Base-by-base conservation (phyloP, 495 filamentous ascomycete genomes). In the Xylaria palmicola region DNA sequence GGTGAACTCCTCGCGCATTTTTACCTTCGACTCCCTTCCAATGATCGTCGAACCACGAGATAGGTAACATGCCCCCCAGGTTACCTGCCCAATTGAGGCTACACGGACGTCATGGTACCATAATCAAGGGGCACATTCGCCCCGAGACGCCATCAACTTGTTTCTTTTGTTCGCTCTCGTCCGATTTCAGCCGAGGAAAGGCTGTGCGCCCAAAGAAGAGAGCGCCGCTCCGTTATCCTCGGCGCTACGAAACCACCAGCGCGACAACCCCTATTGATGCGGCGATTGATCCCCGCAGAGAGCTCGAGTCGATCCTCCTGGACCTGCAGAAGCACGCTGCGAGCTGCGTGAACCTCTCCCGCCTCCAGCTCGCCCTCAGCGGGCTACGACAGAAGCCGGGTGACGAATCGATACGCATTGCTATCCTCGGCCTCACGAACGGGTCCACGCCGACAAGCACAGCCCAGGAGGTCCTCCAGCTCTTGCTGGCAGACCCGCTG, bases 401-500 rank as follows among this genome's bases (percentile, higher is more conserved):
- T 5, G 50, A 78, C 50, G 82, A 85, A 66, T 81, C 89, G n/a
- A 83, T 91, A 64, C 78, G 93, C 36, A 79, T 98, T 69, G 92
- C 81, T 0, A 65, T 85, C 22, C 63, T 86, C n/a, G 75, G 69
- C n/a, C 62, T 79, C 6, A 66, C 69, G 15, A 68, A 73, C 62
- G 73, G 69, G 26, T 63, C 73, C 7, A 56, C 70, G 15, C 69
- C 75, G 0, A 65, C 73, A 8, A 57, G 65, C 24, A 79, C 68
- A 12, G 80, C 80, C 2, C 78, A 78, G 56, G 83, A 83, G 59
- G 80, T 98, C 13, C 81, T 91, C 13, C 81, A 84, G 29, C 75
- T 89, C 34, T 73, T 95, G 48, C 78, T 97, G 19, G 90, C 89
- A 20, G 93, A 97, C 75, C 88, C 92, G 13, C 75, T 97, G 65